These are phyloP conservation scores for Tolypocladium tropicale DNA, from an alignment of 2,329 filamentous ascomycete genomes.

Conservation along the genomic window DNA sequence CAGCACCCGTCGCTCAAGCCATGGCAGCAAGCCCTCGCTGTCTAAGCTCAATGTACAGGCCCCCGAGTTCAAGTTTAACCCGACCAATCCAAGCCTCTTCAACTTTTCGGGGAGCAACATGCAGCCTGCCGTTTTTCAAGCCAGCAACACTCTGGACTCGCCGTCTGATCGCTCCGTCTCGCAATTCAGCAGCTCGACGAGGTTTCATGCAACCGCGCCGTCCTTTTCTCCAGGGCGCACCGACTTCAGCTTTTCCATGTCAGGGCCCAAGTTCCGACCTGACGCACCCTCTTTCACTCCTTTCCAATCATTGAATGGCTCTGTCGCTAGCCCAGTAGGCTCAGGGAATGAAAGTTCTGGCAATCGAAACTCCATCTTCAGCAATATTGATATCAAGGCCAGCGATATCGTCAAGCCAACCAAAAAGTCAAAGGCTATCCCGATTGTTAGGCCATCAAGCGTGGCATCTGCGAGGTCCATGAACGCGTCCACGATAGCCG, in stretches of 20 bases:
- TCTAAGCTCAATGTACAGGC: slow-evolving; percentile 84
- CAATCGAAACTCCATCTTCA: slow-evolving; percentile 50
- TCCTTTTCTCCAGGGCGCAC: slow-evolving; percentile 59
- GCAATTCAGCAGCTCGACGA: slow-evolving; percentile 27
- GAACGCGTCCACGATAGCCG: slow-evolving; percentile 7
- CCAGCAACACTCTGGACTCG: slow-evolving; percentile 11
- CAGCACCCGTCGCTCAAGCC: slow-evolving; percentile 32
- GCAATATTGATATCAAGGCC: slow-evolving; percentile 53
- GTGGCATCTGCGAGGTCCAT: slow-evolving; percentile 26
- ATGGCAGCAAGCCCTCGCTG: slow-evolving; percentile 58
- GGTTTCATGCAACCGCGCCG: slow-evolving; percentile 60
- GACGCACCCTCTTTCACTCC: slow-evolving; percentile 72
- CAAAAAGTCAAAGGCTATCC: slow-evolving; percentile 73
- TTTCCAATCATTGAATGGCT: slow-evolving; percentile 33
- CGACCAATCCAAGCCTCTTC: slow-evolving; percentile 38
- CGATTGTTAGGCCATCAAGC: slow-evolving; percentile 61
- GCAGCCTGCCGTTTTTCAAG: slow-evolving; percentile 39
- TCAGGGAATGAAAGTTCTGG: slow-evolving; percentile 33
- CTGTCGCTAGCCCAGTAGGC: slow-evolving; percentile 32
- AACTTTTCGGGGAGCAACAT: slow-evolving; percentile 35
- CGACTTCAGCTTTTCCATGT: slow-evolving; percentile 58
- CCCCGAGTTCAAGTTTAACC: slow-evolving; percentile 76
- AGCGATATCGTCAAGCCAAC: slow-evolving; percentile 53
- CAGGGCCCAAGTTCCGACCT: slow-evolving; percentile 60
- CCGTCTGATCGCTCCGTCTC: slow-evolving; percentile 16